These are phyloP conservation scores for Cutaneotrichosporon mucoides DNA, from an alignment of 1,284 basidiomycete species.

Conservation along the genomic window DNA sequence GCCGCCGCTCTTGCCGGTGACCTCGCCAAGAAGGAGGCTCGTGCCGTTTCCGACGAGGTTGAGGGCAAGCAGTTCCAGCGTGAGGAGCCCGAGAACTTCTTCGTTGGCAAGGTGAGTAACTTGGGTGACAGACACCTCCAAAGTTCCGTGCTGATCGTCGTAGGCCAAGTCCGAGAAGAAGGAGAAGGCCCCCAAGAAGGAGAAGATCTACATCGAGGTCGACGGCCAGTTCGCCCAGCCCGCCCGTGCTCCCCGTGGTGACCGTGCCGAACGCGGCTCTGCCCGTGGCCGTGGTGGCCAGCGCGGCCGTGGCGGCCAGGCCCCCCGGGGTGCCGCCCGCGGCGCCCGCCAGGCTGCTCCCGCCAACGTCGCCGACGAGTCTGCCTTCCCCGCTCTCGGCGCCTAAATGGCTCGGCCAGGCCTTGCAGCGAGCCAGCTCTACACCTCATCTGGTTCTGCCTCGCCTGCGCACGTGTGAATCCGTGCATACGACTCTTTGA, in stretches of 20 bases:
- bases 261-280: constrained; percentile 28
- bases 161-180: constrained; percentile 22
- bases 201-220: constrained; percentile 49
- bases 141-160: no score
- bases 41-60: constrained; percentile 31
- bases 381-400: constrained; percentile 73
- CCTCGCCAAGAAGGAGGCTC: constrained; percentile 31
- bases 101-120: constrained; percentile 39
- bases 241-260: constrained; percentile 29
- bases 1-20: constrained; percentile 29
- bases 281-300: constrained; percentile 39
- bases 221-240: constrained; percentile 49
- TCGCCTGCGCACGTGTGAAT: no score
- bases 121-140: background rate
- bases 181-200: constrained; percentile 40
- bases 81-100: constrained; percentile 44
- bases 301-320: constrained; percentile 43
- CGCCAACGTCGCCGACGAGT: constrained; percentile 69
- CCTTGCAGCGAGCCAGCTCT: background rate
- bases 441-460: background rate
- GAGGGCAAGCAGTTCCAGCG: constrained; percentile 44
- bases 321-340: constrained; percentile 43
- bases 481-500: background rate
- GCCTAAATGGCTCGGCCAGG: background rate
- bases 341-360: constrained; percentile 32